Evolutionary conservation across 495 filamentous ascomycete species (phyloP).

Genomic region (Penicillium antarcticum): DNA sequence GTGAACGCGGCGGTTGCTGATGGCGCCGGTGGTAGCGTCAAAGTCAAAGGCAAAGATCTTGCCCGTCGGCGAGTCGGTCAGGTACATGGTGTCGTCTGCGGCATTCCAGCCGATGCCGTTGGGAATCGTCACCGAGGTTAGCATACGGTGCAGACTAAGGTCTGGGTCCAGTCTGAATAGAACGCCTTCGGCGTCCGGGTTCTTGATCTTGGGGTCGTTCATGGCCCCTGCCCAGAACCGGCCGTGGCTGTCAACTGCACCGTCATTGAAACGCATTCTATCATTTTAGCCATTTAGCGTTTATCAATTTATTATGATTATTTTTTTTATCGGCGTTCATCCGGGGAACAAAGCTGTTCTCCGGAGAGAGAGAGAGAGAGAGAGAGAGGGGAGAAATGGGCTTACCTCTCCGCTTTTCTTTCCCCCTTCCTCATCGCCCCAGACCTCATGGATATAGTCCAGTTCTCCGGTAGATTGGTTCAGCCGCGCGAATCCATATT

Average conservation of each 20-base stretch:
- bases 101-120: conserved; percentile 77
- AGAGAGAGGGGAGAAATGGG: neutral
- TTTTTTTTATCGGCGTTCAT: neutral
- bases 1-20: conserved; percentile 61
- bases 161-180: conserved; percentile 65
- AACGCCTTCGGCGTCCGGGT: conserved; percentile 42
- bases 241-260: conserved; percentile 74
- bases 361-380: neutral
- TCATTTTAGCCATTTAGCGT: neutral
- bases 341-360: neutral
- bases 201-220: conserved; percentile 61
- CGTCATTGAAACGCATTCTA: conserved; percentile 73
- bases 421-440: conserved; percentile 43
- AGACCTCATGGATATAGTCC: conserved; percentile 59
- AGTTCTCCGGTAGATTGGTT: conserved; percentile 63
- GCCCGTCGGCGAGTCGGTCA: conserved; percentile 72
- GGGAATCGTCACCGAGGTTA: conserved; percentile 70
- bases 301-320: neutral
- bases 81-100: conserved; percentile 75
- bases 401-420: conserved; percentile 47
- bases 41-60: conserved; percentile 76
- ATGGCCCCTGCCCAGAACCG: conserved; percentile 88
- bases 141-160: conserved; percentile 54
- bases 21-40: conserved; percentile 54
- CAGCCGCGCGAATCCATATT: conserved; percentile 74